Evolutionary conservation across 140 eudicot genomes (phyloP), one percentile per base, ranked within the genome.

Genomic region (Ambrosia hybrid): DNA sequence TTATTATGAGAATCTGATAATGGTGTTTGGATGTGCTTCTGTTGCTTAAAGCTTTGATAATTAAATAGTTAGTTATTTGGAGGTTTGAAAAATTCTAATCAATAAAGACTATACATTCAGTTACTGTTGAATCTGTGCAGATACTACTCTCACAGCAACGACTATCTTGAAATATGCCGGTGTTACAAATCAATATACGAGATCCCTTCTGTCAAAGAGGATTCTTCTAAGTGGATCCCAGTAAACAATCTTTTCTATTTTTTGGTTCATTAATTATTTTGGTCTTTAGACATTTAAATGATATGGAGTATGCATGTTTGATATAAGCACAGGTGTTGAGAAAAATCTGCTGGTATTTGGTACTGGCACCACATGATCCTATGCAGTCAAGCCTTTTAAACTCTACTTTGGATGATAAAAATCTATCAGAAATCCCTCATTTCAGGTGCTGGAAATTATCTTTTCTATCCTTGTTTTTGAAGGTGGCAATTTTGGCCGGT

Each of bases 81-180:
- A 36, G 4, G 59, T 53, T 13, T 12, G 8, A 5, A 4, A 17
- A 57, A 7, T 55, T 21, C 13, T 16, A 36, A 21, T 58, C 65
- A 58, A 26, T 58, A 26, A 30, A 6, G 36, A 3, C 26, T 57
- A 1, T 17, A 57, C 62, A 0, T 21, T 0, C 74, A 15, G 11
- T 63, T 52, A 52, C 37, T 9, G 10, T 36, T 65, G 1, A 30
- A 38, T 43, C 16, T 46, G 30, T 53, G 72, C 84, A 92, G 98
- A 81, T 92, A 83, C 79, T 78, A 92, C 82, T 79, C 87, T 0
- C 95, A 92, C 80, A 81, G 67, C 85, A 92, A 92, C 74, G 95
- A 92, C 74, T 92, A 92, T 78, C 96, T 92, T 70, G 98, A 92
- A 79, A 89, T 92, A 57, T 89, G 92, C n/a, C 95, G 98, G n/a